phyloP scores from a whole-genome alignment of 2,329 filamentous ascomycete species.

The Pyrenophora seminiperda region DNA sequence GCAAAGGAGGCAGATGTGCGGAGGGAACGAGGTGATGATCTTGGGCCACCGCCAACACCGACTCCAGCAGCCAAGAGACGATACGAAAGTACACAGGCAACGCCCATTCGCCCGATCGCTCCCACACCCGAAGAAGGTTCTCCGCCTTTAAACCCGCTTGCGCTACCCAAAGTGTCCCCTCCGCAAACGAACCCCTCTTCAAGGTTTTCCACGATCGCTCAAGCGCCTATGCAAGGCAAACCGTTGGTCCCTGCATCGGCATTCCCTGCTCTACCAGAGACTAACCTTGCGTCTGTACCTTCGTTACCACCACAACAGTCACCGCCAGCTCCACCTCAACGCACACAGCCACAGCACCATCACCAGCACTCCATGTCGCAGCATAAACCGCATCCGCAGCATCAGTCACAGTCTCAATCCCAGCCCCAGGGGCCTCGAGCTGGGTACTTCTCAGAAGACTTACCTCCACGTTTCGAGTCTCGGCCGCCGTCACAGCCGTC shows the following conservation, averaged over 20 bases:
- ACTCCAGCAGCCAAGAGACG: conserved; percentile 55
- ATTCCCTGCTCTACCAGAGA: conserved; percentile 33
- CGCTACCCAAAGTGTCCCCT: conserved; percentile 48
- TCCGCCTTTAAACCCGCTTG: conserved; percentile 28
- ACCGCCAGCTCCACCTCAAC: conserved; percentile 32
- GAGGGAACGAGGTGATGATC: conserved; percentile 52
- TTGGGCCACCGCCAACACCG: conserved; percentile 56
- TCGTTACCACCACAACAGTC: conserved; percentile 39
- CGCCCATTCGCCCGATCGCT: conserved; percentile 51
- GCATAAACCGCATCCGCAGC: conserved; percentile 32
- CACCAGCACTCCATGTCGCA: conserved; percentile 36
- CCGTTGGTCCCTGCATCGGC: conserved; percentile 28
- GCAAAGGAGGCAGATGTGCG: conserved; percentile 52
- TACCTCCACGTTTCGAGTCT: conserved; percentile 34
- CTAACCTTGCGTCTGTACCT: conserved; percentile 35
- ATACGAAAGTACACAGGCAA: conserved; percentile 51
- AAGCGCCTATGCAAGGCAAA: conserved; percentile 40
- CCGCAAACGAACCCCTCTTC: conserved; percentile 32
- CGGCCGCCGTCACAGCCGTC: conserved; percentile 39
- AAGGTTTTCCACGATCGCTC: conserved; percentile 41
- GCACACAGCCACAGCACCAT: conserved; percentile 34
- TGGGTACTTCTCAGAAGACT: conserved; percentile 47
- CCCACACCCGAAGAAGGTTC: conserved; percentile 54
- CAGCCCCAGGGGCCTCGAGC: conserved; percentile 39
- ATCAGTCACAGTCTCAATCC: conserved; percentile 33